Base-by-base conservation (phyloP, 2,329 filamentous ascomycete genomes). In the Diaporthe australafricana region DNA sequence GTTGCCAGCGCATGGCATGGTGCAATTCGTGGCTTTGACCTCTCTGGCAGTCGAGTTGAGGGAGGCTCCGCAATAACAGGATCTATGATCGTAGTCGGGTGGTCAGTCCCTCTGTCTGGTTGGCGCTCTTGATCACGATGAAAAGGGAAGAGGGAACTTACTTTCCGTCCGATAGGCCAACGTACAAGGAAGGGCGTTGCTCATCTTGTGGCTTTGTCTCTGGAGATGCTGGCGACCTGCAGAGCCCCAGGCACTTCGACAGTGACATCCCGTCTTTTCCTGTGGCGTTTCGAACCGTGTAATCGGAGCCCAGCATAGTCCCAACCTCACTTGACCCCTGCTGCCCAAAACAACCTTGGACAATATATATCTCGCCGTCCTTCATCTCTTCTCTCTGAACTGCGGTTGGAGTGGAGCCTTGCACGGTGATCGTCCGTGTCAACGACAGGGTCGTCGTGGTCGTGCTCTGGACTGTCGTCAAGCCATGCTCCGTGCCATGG, bases 41-140 rank as follows among this genome's bases (percentile, higher is more conserved):
- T 48, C 6, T 42, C 20, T 25, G 4, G 45, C 57, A 5, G 65
- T 66, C 6, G 52, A 17, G 45, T 55, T 57, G 25, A 73, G 45
- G 20, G 50, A 62, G 5, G 57, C 65, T 9, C 72, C 52, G 35
- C 70, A 73, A 60, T 73, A 73, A 17, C 72, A 73, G 16, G 50
- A 40, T 27, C 69, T 71, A n/a, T 7, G 38, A 17, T 11, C 22
- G 22, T 25, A 25, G 52, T 14, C n/a, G n/a, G 12, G 8, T 22
- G 22, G n/a, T 68, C 25, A 68, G 65, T 42, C 7, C 27, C 30
- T 38, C 60, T 22, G 35, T 56, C 38, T 16, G 14, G 20, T 68
- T 12, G 22, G 32, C 9, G 30, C 5, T 20, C 2, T 25, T n/a
- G 2, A 47, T 2, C 5, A n/a, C 2, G 27, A 16, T 7, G 14